Evolutionary conservation across 1,284 basidiomycete species (phyloP).

Genomic region (Veloboletus limbatus): DNA sequence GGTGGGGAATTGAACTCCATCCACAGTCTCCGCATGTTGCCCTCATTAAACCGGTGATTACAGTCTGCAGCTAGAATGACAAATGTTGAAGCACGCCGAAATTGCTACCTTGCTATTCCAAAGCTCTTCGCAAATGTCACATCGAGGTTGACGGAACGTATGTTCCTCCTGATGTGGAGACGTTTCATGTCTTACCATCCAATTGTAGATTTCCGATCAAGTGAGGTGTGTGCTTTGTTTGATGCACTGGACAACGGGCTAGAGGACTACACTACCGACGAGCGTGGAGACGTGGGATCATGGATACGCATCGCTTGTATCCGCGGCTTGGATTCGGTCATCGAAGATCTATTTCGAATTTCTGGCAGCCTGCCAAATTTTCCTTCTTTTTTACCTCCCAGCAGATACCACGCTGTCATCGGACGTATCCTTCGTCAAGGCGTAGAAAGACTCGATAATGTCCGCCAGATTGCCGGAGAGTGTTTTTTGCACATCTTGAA

Average conservation of each 20-base stretch:
- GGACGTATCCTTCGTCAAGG: conserved; percentile 83
- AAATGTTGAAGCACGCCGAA: conserved; percentile 67
- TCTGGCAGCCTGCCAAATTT: conserved; percentile 44
- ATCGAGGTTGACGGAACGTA: conserved; percentile 46
- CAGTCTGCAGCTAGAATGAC: conserved; percentile 44
- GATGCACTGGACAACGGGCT: conserved; percentile 64
- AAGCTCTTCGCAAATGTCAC: conserved; percentile 51
- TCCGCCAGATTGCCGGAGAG: conserved; percentile 76
- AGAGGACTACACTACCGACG: conserved; percentile 89
- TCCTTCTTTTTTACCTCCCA: conserved; percentile 55
- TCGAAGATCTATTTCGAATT: conserved; percentile 45
- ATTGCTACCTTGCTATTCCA: conserved; percentile 67
- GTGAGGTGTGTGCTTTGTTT: conserved; percentile 44
- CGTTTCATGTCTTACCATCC: conserved; percentile 13
- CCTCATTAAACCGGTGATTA: conserved; percentile 26
- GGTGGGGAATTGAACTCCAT: conserved; percentile 39
- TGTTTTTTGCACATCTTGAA: conserved; percentile 53
- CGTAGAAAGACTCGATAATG: conserved; percentile 88
- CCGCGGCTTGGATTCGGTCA: conserved; percentile 53
- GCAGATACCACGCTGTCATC: conserved; percentile 56
- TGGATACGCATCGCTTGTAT: conserved; percentile 87
- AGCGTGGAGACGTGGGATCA: conserved; percentile 96
- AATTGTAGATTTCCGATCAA: conserved; percentile 46
- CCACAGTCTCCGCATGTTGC: conserved; percentile 23
- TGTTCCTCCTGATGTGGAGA: conserved; percentile 25